These are phyloP conservation scores for Coemansia sp. DNA, from an alignment of 192 early-diverging fungal species.

Conservation along the genomic window DNA sequence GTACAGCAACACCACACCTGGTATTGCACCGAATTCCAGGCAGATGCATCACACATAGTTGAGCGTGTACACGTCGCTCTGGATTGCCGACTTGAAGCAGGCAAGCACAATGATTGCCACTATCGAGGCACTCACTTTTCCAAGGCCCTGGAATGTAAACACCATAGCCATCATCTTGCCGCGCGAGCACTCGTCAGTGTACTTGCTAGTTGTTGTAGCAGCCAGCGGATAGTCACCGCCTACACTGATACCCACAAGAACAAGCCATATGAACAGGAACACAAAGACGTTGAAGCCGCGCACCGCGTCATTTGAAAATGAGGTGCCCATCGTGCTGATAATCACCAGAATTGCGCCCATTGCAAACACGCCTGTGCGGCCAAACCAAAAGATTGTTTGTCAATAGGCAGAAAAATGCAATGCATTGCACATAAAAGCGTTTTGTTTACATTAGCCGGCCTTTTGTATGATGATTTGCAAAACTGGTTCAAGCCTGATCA, in stretches of 20 bases:
- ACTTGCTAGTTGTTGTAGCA: constrained; percentile 87
- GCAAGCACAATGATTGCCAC: constrained; percentile 70
- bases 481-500: no score
- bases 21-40: constrained; percentile 77
- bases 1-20: constrained; percentile 81
- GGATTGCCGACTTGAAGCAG: constrained; percentile 64
- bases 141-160: constrained; percentile 91
- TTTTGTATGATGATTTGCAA: no score
- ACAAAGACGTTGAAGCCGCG: constrained; percentile 63
- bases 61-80: constrained; percentile 59
- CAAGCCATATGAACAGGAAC: constrained; percentile 79
- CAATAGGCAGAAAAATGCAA: no score
- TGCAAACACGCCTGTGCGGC: constrained; percentile 87
- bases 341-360: constrained; percentile 86
- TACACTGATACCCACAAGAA: constrained; percentile 86
- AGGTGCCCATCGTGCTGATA: constrained; percentile 73
- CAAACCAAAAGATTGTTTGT: no score
- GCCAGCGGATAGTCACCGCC: constrained; percentile 93
- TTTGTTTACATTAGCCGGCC: no score
- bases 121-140: constrained; percentile 74
- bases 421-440: no score
- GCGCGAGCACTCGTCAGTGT: constrained; percentile 69
- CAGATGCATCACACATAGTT: constrained; percentile 89
- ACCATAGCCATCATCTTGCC: constrained; percentile 87
- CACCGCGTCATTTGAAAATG: constrained; percentile 65